Percentiles rank a stretch among this genome's conserved stretches.
Conservation (phyloP, 1,284 basidiomycete species). For the Cutaneotrichosporon dermatis region DNA sequence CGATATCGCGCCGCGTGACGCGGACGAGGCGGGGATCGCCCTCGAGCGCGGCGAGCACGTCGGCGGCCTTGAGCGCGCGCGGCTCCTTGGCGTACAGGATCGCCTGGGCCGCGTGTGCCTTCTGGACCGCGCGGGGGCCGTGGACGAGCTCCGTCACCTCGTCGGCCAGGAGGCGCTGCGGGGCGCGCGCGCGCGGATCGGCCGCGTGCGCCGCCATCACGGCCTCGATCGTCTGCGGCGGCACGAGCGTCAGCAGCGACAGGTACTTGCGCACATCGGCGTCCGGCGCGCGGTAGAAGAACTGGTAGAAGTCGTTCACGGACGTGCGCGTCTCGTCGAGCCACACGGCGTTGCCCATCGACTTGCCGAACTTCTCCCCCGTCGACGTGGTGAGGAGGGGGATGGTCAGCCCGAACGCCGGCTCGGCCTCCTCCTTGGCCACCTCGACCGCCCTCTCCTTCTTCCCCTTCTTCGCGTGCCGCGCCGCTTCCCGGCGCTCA, state of each 20-base stretch:
- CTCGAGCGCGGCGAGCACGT: conserved; percentile 58
- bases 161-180: conserved; percentile 74
- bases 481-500: conserved; percentile 10
- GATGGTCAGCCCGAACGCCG: conserved; percentile 82
- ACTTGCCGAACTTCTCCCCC: conserved; percentile 97
- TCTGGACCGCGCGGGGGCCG: conserved; percentile 58
- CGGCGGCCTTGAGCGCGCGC: conserved; percentile 50
- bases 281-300: conserved; percentile 79
- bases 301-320: conserved; percentile 89
- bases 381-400: conserved; percentile 84
- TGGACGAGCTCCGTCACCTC: conserved; percentile 89
- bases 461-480: conserved; percentile 12
- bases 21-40: conserved; percentile 58
- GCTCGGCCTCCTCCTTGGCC: conserved; percentile 21
- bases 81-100: conserved; percentile 57
- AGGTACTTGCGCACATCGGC: conserved; percentile 77
- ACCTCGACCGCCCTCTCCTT: not conserved
- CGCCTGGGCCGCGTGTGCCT: conserved; percentile 59
- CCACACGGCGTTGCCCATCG: conserved; percentile 93
- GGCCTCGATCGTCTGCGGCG: conserved; percentile 58
- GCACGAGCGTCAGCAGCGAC: conserved; percentile 75
- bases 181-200: conserved; percentile 59
- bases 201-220: conserved; percentile 60
- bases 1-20: conserved; percentile 51
- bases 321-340: conserved; percentile 70